Evolutionary conservation across 345 rosid genomes (phyloP), one percentile per base, ranked within the genome.

Genomic region (Eucalyptus microcorys): DNA sequence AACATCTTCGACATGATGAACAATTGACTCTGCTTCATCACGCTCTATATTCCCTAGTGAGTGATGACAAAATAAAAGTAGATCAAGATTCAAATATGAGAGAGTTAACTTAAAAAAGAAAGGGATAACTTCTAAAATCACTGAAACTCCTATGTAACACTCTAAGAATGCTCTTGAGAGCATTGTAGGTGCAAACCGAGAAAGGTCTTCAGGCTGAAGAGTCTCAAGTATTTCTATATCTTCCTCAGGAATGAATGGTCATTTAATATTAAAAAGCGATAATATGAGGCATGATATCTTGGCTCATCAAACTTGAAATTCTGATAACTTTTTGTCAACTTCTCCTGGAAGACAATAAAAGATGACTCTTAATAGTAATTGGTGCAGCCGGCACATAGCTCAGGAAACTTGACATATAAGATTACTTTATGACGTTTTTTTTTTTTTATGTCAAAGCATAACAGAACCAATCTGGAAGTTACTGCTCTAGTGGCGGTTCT

Each of bases 271-370:
- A 93, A 88, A 49, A 94, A 93, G 93, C 96, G 92, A 88, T 95
- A 94, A 94, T 94, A 89, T 93, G 93, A 92, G 85, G 97, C 97
- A 90, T 95, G 98, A 88, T 91, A 94, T 89, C 90, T 93, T 47
- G 99, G 99, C 88, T 95, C 95, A 86, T 92, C 94, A 91, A 96
- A 97, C 90, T 95, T 96, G 88, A 91, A 92, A 90, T 97, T 97
- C 88, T 94, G 92, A 86, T 93, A 95, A 49, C 93, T 95, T 92
- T 96, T 96, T 76, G 88, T 93, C 66, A 94, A 92, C 93, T 91
- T 93, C 92, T 96, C 99, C 98, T 97, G 90, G 87, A 43, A 85
- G 80, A 83, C 61, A 89, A 76, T 37, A 87, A 83, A 84, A 76
- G 52, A 80, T 19, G 40, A 88, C 26, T 17, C 17, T 52, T 3